Base-by-base conservation (phyloP, 176 grass and related monocot genomes). In the Alloteropsis semialata region DNA sequence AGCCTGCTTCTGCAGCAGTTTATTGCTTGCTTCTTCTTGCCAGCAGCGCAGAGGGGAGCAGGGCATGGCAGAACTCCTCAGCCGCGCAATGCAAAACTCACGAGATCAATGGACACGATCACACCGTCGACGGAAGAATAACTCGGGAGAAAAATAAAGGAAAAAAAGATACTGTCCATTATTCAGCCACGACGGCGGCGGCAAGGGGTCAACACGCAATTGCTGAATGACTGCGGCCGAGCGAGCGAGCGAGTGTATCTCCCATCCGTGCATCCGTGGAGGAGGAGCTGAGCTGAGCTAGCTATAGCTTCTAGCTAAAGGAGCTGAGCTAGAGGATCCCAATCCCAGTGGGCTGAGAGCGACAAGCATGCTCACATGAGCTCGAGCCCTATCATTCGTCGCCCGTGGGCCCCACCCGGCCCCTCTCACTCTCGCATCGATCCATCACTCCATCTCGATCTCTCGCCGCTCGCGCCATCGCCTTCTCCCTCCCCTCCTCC, bases 321-420 rank as follows among this genome's bases (percentile, higher is more conserved):
- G n/a, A n/a, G n/a, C n/a, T n/a, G 1, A 49, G 46, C 45, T 8
- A 6, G 46, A 53, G 22, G 36, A 87, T 64, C 58, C 76, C 38
- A 57, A 87, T 64, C 58, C 76, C 38, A 57, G 55, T 75, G n/a
- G 60, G 65, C 8, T 88, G 92, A 97, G 79, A 88, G 76, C 48
- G 89, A 97, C 92, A 87, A 86, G 76, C 91, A 91, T 89, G 72
- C 75, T 90, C 94, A 89, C 94, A 94, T 85, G 85, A 94, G 66
- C 82, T 80, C 89, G 79, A 55, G 74, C 91, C 84, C 82, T 75
- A 89, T 88, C 65, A 84, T 88, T 81, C 44, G 33, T 69, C 30
- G 55, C 71, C 17, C 18, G 57, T 84, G 90, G 82, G 79, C 24
- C 90, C 84, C 90, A 43, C 39, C 10, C 50, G 3, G 2, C 56